Evolutionary conservation across 2,329 filamentous ascomycete genomes (phyloP), one percentile per base, ranked within the genome.

Genomic region (Kalmusia sp.): DNA sequence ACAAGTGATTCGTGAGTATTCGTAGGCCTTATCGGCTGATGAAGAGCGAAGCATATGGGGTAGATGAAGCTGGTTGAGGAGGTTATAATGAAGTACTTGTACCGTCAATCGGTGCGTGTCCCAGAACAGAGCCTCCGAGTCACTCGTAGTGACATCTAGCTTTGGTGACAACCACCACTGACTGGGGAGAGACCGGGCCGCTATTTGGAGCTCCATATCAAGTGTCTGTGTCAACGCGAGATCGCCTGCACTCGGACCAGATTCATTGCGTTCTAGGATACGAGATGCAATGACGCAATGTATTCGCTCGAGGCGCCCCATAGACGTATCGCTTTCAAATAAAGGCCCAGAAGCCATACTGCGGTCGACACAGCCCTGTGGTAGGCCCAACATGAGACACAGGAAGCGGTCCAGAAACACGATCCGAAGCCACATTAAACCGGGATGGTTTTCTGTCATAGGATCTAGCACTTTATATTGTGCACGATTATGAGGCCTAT

Each of bases 191-290:
- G 35, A 30, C 6, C 40, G 39, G 7, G 58, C 55, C 6, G 57
- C 53, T 14, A 41, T 28, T 24, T 57, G 52, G 4, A 67, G 25
- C 28, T 59, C 46, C 2, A 2, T 6, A 43, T 67, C 63, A 17
- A 65, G 39, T 2, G 19, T 59, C 34, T 68, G 59, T 2, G 72
- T 73, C 2, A 57, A 40, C 2, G 48, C 52, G 38, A 70, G 55
- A 46, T 72, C 64, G 12, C 64, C 44, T 7, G 49, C 27, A 33
- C 35, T 45, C 27, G 58, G 50, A 4, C 61, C 52, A 7, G 52
- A 48, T 30, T 73, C 65, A 48, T 77, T 76, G 8, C 76, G 73
- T 43, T 76, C 68, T 0, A 78, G 57, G n/a, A 81, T 75, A 2
- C 65, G 65, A 11, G 59, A 67, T 2, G 73, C 71, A 28, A 79